These are phyloP conservation scores for Plasmodium yoelii DNA, from an alignment of 169 alveolate species.

Conservation along the genomic window DNA sequence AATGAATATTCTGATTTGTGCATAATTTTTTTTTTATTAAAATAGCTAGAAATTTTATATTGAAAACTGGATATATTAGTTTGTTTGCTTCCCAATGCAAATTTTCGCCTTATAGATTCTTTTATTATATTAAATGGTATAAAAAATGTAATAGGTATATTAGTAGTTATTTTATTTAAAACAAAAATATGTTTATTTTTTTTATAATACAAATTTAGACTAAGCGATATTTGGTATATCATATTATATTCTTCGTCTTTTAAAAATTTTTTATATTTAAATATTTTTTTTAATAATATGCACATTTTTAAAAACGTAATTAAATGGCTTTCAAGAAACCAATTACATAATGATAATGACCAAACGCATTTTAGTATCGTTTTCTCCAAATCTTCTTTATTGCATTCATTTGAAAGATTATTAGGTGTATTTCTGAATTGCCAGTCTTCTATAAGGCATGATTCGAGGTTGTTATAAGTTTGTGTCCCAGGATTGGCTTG, in stretches of 20 bases:
- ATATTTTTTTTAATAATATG: conserved; percentile 35
- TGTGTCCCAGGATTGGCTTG: background rate
- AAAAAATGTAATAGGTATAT: conserved; percentile 22
- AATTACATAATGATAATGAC: conserved; percentile 22
- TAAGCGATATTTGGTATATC: conserved; percentile 36
- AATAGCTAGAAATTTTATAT: conserved; percentile 48
- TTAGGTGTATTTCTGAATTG: background rate
- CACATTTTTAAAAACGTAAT: conserved; percentile 53
- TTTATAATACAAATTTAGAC: conserved; percentile 50
- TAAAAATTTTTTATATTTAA: background rate
- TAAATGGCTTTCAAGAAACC: conserved; percentile 34
- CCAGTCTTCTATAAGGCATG: background rate
- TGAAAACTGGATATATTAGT: conserved; percentile 70
- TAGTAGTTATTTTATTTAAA: conserved; percentile 2
- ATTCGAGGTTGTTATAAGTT: background rate
- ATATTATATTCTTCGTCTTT: conserved; percentile 55
- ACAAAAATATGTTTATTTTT: conserved; percentile 1
- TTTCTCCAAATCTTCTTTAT: conserved; percentile 4
- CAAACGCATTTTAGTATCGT: conserved; percentile 42
- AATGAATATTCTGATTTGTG: conserved; percentile 59
- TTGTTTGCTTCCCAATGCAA: conserved; percentile 3
- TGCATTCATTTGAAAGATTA: background rate
- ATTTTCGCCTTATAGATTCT: conserved; percentile 18
- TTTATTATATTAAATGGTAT: conserved; percentile 44
- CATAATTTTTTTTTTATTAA: conserved; percentile 45